A percentile compares a stretch with the other conserved stretches of the same genome.
Conservation (phyloP, 179 eudicot species). For the Carnegiea gigantea region DNA sequence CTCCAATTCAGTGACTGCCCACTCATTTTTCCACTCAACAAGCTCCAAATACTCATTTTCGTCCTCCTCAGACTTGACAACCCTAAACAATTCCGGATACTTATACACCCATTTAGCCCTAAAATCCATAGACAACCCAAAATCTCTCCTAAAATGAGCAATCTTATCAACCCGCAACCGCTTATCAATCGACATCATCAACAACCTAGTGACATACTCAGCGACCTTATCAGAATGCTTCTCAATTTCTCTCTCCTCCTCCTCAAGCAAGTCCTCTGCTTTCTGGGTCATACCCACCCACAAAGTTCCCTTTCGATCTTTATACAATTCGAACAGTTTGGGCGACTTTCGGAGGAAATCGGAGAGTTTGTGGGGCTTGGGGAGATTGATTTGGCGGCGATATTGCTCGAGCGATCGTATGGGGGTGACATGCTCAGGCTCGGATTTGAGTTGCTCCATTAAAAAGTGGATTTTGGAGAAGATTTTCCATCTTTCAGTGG, state of each 20-base stretch:
- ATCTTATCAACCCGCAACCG: conserved; percentile 63
- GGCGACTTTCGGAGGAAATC: conserved; percentile 79
- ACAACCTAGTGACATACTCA: conserved; percentile 66
- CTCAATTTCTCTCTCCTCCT: conserved; percentile 56
- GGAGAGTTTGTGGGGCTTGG: conserved; percentile 76
- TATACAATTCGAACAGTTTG: conserved; percentile 68
- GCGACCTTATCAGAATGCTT: conserved; percentile 55
- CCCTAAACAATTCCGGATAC: conserved; percentile 62
- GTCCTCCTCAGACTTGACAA: conserved; percentile 59
- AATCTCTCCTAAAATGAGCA: conserved; percentile 82
- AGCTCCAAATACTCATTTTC: conserved; percentile 71
- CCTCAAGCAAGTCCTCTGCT: conserved; percentile 70
- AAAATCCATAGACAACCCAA: conserved; percentile 85
- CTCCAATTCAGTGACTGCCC: conserved; percentile 87
- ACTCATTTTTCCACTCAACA: conserved; percentile 69
- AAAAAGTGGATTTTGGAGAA: conserved; percentile 63
- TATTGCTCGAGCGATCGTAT: conserved; percentile 54
- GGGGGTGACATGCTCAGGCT: conserved; percentile 70
- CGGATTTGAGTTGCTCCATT: conserved; percentile 63
- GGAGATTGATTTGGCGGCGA: conserved; percentile 69
- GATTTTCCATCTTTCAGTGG: conserved; percentile 73
- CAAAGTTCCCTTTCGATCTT: conserved; percentile 59
- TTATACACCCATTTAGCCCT: conserved; percentile 64
- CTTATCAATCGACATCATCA: conserved; percentile 83
- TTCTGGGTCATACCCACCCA: conserved; percentile 84